Evolutionary conservation across 352 stramenopile genomes (phyloP).

Genomic region (Pythium scleroteichum): DNA sequence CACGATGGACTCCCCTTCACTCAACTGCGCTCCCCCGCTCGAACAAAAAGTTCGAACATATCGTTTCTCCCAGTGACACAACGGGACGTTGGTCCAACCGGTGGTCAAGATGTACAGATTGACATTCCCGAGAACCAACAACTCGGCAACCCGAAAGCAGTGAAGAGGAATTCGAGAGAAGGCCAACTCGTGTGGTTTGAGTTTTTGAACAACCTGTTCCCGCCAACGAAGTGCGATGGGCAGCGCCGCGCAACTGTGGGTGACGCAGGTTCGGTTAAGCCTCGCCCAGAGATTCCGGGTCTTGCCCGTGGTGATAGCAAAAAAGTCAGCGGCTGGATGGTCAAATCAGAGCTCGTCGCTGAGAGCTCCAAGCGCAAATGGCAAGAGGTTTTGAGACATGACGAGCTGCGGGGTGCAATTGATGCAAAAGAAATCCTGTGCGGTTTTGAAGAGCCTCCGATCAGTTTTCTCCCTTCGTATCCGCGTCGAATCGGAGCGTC

Average conservation of each 20-base stretch:
- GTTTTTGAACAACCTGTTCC: slow-evolving; percentile 60
- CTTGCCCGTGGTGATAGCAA: slow-evolving; percentile 39
- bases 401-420: slow-evolving; percentile 67
- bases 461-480: slow-evolving; percentile 75
- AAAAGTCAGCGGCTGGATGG: slow-evolving; percentile 64
- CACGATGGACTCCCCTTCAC: slow-evolving; percentile 69
- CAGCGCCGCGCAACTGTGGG: neutral
- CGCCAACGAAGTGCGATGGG: slow-evolving; percentile 1
- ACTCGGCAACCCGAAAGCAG: neutral
- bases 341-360: slow-evolving; percentile 58
- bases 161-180: slow-evolving; percentile 8
- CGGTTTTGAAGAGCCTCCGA: slow-evolving; percentile 79
- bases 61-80: slow-evolving; percentile 17
- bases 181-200: slow-evolving; percentile 33
- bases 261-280: neutral
- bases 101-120: neutral
- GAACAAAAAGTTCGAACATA: neutral
- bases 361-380: slow-evolving; percentile 67
- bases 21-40: slow-evolving; percentile 48
- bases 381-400: slow-evolving; percentile 71
- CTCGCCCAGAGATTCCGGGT: slow-evolving; percentile 17
- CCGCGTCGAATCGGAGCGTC: slow-evolving; percentile 57
- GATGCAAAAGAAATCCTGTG: slow-evolving; percentile 86
- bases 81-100: neutral
- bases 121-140: slow-evolving; percentile 2